These are phyloP conservation scores for Saccharomycopsis phalli DNA, from an alignment of 1,139 yeast species.

Conservation along the genomic window DNA sequence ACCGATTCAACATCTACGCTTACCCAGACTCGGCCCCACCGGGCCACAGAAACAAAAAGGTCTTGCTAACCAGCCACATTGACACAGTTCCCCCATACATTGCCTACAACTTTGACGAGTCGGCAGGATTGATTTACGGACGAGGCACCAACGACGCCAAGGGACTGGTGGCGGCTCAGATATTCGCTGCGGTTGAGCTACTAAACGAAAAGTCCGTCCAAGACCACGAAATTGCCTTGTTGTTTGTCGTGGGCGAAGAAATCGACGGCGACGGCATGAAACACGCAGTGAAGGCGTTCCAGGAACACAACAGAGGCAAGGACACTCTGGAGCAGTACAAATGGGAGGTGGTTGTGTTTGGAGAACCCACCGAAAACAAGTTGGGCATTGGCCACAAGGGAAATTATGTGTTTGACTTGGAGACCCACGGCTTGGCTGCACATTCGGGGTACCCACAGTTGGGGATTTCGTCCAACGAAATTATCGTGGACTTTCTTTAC, in stretches of 20 bases:
- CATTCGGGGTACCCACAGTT: constrained; percentile 68
- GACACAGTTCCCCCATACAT: constrained; percentile 68
- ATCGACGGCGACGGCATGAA: constrained; percentile 55
- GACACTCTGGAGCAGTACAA: constrained; percentile 25
- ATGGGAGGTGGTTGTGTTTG: constrained; percentile 60
- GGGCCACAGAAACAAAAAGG: constrained; percentile 29
- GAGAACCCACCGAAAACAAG: constrained; percentile 67
- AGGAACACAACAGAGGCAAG: neutral
- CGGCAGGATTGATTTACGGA: constrained; percentile 41
- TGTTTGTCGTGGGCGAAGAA: constrained; percentile 67
- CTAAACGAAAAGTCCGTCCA: constrained; percentile 30
- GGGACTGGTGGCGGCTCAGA: constrained; percentile 57
- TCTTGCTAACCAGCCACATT: constrained; percentile 54
- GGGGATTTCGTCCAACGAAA: constrained; percentile 56
- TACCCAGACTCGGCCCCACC: constrained; percentile 26
- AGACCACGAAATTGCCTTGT: constrained; percentile 45
- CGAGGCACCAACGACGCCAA: constrained; percentile 66
- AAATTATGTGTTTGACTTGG: constrained; percentile 33
- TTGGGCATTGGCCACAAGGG: constrained; percentile 70
- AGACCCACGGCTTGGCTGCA: constrained; percentile 48
- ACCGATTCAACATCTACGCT: constrained; percentile 49
- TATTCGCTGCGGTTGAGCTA: constrained; percentile 42
- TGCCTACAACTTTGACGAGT: constrained; percentile 39
- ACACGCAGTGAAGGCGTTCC: constrained; percentile 28
- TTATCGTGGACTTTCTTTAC: constrained; percentile 42